Conservation (phyloP, 371 early-diverging fungal species). For the Coemansia sp. region DNA sequence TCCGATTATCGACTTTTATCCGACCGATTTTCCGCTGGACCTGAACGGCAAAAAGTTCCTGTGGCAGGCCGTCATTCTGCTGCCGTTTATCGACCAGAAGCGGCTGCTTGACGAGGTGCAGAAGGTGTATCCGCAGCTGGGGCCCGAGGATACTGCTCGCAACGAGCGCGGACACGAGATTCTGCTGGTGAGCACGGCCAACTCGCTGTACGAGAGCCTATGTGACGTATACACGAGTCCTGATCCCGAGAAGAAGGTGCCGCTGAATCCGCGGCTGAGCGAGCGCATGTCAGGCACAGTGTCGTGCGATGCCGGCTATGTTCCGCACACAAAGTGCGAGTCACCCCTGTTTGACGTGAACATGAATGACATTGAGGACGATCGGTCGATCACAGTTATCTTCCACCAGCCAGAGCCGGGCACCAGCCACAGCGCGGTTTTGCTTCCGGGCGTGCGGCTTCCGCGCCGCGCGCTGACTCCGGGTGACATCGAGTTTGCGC, state of each 20-base stretch:
- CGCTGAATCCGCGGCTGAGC: slow-evolving; percentile 29
- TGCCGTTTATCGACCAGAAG: slow-evolving; percentile 91
- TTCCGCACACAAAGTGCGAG: slow-evolving; percentile 40
- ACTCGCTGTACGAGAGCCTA: slow-evolving; percentile 44
- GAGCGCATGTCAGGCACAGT: slow-evolving; percentile 34
- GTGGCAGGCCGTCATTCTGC: slow-evolving; percentile 97
- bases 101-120: slow-evolving; percentile 77
- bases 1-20: slow-evolving; percentile 94
- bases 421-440: slow-evolving; percentile 13
- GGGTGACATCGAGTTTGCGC: slow-evolving; percentile 48
- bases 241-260: slow-evolving; percentile 6
- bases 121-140: slow-evolving; percentile 65
- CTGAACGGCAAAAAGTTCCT: slow-evolving; percentile 96
- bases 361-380: slow-evolving; percentile 38
- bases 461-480: slow-evolving; percentile 30
- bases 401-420: slow-evolving; percentile 46
- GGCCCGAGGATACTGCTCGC: slow-evolving; percentile 69
- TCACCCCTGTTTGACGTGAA: slow-evolving; percentile 33
- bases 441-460: slow-evolving; percentile 43
- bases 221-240: slow-evolving; percentile 38
- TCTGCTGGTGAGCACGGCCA: slow-evolving; percentile 55
- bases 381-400: slow-evolving; percentile 37
- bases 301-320: slow-evolving; percentile 34
- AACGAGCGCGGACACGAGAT: slow-evolving; percentile 74
- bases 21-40: slow-evolving; percentile 90